Evolutionary conservation across 2,329 filamentous ascomycete genomes (phyloP), one percentile per base, ranked within the genome.

Genomic region (Stagonosporopsis tanaceti): DNA sequence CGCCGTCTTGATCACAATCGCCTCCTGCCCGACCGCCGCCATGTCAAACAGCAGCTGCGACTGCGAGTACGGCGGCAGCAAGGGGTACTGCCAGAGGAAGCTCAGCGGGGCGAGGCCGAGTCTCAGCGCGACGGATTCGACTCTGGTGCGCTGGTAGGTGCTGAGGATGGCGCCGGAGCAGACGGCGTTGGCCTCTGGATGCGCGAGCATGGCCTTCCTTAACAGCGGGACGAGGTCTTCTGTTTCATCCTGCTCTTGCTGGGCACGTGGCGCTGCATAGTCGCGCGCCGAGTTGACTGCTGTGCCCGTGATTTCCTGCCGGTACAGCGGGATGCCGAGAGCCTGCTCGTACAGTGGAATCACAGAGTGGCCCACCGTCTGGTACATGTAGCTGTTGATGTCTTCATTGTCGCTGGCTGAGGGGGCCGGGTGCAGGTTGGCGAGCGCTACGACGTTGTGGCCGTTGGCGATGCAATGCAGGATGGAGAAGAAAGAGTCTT

Each of bases 371-470:
- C 95, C 95, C 59, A 97, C 91, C 3, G 95, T 99, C 81, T 99
- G 95, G 81, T 98, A 99, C 95, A 99, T 99, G 87, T 95, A 98
- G 80, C 93, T 97, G 77, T 99, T 92, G 67, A 96, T 84, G 75
- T 98, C 91, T 53, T 84, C 79, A 61, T 82, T 80, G 30, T 60
- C 53, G 51, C 51, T 60, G 45, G 60, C 38, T 7, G 58, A 54
- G 15, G 55, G 38, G 11, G 79, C 47, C 15, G 92, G 94, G 73
- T 93, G 85, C 53, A 99, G 82, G 77, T 99, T 99, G 47, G 92
- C 95, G 45, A 99, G 81, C 7, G 95, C 95, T 47, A 97, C 86
- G 44, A 99, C 82, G 61, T 85, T 84, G 77, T 98, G 94, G 24
- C 92, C 93, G 75, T 97, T 91, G 57, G 87, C 86, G 64, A 92